Evolutionary conservation across 768 basidiomycete species (phyloP), one percentile per base, ranked within the genome.

Genomic region (Psilocybe subaeruginosa): DNA sequence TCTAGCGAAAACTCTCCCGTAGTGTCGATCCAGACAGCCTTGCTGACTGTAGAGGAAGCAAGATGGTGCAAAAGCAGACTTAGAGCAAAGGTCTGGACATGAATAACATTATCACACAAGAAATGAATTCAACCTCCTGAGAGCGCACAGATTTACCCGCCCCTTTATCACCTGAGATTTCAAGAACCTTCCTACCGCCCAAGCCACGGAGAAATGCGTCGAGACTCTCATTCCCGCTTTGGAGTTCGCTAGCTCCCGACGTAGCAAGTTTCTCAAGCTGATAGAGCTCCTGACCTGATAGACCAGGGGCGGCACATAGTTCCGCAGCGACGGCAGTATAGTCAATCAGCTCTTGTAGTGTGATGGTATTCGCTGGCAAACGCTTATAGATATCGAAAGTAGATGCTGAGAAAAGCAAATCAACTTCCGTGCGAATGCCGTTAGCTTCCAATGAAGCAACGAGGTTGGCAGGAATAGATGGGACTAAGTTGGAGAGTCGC

Each of bases 1-100:
- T 84, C 82, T 0, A 77, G 75, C 39, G 87, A 82, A 69, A 92
- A 90, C 62, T 85, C 85, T 1, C 90, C 89, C 0, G 80, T 80
- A 8, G 87, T 88, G 66, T 93, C 91, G 49, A 93, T 80, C 92
- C 92, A 93, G 4, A 85, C 68, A 1, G 79, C 84, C 53, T 70
- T 77, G 2, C 77, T 70, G n/a, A 78, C 65, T 17, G 63, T 58
- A 55, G 76, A 52, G 16, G 69, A 60, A 2, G 73, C 70, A 3
- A 93, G 80, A 67, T 86, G 79, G 17, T 80, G 78, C 19, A 91
- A 72, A 41, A 83, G 78, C 14, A 89, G 71, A 56, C 90, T 86
- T 37, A 89, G 69, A 1, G 83, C 85, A 5, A 93, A 74, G 12
- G 79, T 76, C 92, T 92, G 66, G 45, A 60, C 6, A 33, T n/a